These are phyloP conservation scores for Casuarina glauca DNA, from an alignment of 306 rosid species.

Conservation along the genomic window DNA sequence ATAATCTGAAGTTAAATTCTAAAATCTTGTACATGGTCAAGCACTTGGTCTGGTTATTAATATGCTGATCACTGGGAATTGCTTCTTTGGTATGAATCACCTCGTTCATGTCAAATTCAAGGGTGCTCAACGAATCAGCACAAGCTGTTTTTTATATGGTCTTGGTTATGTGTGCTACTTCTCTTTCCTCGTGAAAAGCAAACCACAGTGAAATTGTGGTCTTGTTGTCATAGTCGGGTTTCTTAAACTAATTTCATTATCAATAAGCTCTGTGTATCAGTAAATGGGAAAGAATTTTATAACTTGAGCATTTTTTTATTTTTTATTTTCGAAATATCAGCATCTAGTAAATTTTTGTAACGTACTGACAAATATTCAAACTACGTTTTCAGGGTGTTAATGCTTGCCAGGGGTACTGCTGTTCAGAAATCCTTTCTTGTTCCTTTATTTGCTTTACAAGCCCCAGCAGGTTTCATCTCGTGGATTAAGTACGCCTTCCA, in stretches of 20 bases:
- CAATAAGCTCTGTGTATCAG: neutral
- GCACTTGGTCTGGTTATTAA: neutral
- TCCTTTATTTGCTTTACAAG: constrained; percentile 83
- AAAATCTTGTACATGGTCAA: neutral
- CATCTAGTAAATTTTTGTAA: neutral
- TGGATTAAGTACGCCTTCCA: constrained; percentile 67
- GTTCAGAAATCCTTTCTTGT: constrained; percentile 69
- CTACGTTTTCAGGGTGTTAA: constrained; percentile 55
- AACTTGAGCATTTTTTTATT: neutral
- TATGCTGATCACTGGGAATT: neutral
- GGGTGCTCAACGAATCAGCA: no score
- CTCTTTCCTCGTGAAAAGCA: neutral
- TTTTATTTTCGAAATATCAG: neutral
- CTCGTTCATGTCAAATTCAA: no score
- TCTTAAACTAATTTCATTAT: neutral
- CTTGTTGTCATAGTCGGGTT: neutral
- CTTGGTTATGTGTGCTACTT: neutral
- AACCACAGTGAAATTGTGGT: neutral
- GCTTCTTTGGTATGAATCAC: neutral
- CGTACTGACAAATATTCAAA: constrained; percentile 27
- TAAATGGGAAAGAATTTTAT: neutral
- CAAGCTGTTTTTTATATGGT: no score
- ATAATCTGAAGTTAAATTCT: neutral
- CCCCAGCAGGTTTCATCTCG: constrained; percentile 62
- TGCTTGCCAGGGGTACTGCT: constrained; percentile 76